Evolutionary conservation across 129 eudicot species (phyloP).

Genomic region (Scalesia atractyloides): DNA sequence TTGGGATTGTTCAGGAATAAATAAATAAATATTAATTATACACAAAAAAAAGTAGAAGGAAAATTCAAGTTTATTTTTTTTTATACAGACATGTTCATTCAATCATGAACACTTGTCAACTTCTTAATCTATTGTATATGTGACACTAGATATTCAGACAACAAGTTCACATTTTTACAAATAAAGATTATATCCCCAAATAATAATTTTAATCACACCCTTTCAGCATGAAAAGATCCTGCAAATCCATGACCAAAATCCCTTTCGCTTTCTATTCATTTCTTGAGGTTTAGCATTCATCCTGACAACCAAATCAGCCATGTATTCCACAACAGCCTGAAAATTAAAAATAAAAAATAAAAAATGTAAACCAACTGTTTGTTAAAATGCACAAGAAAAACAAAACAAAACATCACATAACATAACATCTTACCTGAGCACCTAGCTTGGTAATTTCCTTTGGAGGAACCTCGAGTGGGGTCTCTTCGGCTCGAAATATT

Average conservation of each 20-base stretch:
- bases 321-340: slow-evolving; percentile 80
- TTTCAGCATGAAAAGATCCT: slow-evolving; percentile 42
- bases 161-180: not conserved
- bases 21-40: not conserved
- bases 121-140: not conserved
- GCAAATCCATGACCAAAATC: slow-evolving; percentile 65
- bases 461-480: slow-evolving; percentile 88
- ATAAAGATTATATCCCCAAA: not conserved
- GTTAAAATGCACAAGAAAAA: not conserved
- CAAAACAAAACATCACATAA: not conserved
- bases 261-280: slow-evolving; percentile 44
- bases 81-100: not conserved
- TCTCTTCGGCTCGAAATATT: slow-evolving; percentile 65
- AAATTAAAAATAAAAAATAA: slow-evolving; percentile 3
- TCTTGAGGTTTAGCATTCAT: slow-evolving; percentile 39
- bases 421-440: slow-evolving; percentile 66
- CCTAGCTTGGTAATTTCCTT: slow-evolving; percentile 55
- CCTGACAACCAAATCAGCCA: slow-evolving; percentile 58
- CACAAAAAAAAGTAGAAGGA: not conserved
- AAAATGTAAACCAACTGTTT: slow-evolving; percentile 17
- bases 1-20: not conserved
- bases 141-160: not conserved
- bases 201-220: not conserved
- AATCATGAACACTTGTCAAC: not conserved
- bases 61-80: not conserved